Evolutionary conservation across 75 land plant genomes (phyloP).

Genomic region (Cryptomeria japonica): DNA sequence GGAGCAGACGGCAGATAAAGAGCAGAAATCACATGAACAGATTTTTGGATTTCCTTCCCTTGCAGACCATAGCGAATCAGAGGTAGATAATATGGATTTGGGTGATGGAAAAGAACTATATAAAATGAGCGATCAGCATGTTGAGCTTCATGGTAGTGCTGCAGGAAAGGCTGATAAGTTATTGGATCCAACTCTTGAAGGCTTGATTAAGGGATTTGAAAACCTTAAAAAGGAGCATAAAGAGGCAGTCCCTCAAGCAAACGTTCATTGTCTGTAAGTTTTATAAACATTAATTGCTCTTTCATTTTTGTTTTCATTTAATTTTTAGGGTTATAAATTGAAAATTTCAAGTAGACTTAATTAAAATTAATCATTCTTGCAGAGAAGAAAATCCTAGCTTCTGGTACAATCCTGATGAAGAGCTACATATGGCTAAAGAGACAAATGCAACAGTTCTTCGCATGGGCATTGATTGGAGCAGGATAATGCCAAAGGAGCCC

Average conservation of each 20-base stretch:
- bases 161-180: not conserved
- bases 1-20: slow-evolving; percentile 4
- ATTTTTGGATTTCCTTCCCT: not conserved
- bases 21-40: not conserved
- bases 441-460: slow-evolving; percentile 77
- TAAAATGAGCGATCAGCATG: not conserved
- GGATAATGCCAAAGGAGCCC: slow-evolving; percentile 90
- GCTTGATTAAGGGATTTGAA: not conserved
- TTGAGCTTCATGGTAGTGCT: not conserved
- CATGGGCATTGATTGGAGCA: slow-evolving; percentile 94
- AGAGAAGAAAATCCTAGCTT: slow-evolving; percentile 90
- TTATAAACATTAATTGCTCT: not conserved
- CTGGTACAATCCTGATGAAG: slow-evolving; percentile 95
- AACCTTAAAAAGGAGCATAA: not conserved
- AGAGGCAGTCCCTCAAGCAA: not conserved
- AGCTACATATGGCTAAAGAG: slow-evolving; percentile 77
- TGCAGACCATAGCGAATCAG: not conserved
- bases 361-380: slow-evolving; percentile 8
- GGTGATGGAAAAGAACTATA: not conserved
- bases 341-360: not conserved
- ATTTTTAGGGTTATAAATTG: not conserved
- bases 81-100: not conserved
- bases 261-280: not conserved
- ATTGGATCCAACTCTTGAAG: slow-evolving; percentile 1
- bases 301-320: not conserved